Conservation (phyloP, 495 filamentous ascomycete species). For the Niebla homalea region DNA sequence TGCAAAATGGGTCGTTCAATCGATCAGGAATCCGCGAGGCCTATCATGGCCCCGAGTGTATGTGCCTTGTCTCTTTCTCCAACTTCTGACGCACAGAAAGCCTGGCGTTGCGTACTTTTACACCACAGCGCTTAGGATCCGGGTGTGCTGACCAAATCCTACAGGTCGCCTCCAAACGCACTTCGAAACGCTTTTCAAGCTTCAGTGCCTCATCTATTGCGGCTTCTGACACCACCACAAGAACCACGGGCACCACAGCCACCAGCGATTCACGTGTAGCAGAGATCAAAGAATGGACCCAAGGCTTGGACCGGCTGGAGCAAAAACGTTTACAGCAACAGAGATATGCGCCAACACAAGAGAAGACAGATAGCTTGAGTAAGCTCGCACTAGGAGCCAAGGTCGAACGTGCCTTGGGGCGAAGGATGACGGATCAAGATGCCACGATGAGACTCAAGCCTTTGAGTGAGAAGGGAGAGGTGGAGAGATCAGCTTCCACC, state of each 20-base stretch:
- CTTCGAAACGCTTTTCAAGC: conserved; percentile 68
- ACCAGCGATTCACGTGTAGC: conserved; percentile 44
- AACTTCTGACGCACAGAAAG: conserved; percentile 10
- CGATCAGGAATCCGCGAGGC: conserved; percentile 47
- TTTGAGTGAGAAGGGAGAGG: conserved; percentile 34
- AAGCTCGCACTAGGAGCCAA: conserved; percentile 90
- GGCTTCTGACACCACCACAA: conserved; percentile 42
- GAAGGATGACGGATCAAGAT: conserved; percentile 85
- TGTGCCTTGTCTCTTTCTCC: conserved; percentile 19
- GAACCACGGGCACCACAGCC: conserved; percentile 43
- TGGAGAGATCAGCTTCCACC: conserved; percentile 19
- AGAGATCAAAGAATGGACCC: conserved; percentile 71
- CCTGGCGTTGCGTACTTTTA: conserved; percentile 2
- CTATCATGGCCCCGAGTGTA: conserved; percentile 68
- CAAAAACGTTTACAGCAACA: conserved; percentile 76
- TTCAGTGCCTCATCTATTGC: conserved; percentile 67
- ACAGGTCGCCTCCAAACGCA: conserved; percentile 41
- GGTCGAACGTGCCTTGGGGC: conserved; percentile 77
- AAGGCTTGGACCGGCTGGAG: conserved; percentile 77
- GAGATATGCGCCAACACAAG: conserved; percentile 65
- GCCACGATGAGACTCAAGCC: conserved; percentile 58
- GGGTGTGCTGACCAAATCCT: no score
- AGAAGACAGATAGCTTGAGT: conserved; percentile 76
- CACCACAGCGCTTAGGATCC: no score
- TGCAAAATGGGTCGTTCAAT: conserved; percentile 49